phyloP scores from a whole-genome alignment of 352 stramenopile genomes.

The Aphanomyces astaci region DNA sequence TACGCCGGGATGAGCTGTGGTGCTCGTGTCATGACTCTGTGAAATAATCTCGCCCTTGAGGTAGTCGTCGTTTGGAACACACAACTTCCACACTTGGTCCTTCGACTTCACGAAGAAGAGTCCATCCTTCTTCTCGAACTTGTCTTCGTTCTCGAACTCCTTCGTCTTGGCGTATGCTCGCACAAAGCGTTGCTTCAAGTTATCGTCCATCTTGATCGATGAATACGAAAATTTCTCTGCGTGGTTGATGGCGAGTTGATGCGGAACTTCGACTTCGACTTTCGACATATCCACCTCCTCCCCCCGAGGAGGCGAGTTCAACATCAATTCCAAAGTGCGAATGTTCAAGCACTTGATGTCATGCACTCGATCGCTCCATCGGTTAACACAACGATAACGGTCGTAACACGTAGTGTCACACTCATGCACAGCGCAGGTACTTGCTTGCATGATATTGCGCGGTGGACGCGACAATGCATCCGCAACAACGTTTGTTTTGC shows the following conservation, averaged over 20 bases:
- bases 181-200: not conserved
- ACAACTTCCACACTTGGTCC: conserved; percentile 16
- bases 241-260: conserved; percentile 6
- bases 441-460: not conserved
- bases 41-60: not conserved
- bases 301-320: not conserved
- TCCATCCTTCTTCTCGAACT: not conserved
- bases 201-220: not conserved
- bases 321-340: not conserved
- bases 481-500: conserved; percentile 19
- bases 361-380: not conserved
- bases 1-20: not conserved
- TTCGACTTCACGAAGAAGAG: not conserved
- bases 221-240: not conserved
- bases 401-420: not conserved
- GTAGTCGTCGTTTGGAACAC: not conserved
- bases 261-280: conserved; percentile 1
- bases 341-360: not conserved
- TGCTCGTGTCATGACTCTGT: not conserved
- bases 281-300: not conserved
- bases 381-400: not conserved
- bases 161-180: not conserved
- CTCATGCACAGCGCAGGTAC: not conserved
- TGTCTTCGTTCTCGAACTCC: not conserved
- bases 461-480: conserved; percentile 19